Conservation (phyloP, 306 rosid genomes). For the Cucumis sativus region Cucumber_9930_V3 NC_026657.2:33370001-33370500, state of each 20-base stretch:
- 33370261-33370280: background rate
- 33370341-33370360: background rate
- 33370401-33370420: background rate
- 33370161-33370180: too few relatives aligned
- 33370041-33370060: too few relatives aligned
- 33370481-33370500: background rate
- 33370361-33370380: too few relatives aligned
- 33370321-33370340: background rate
- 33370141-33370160: too few relatives aligned
- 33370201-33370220: background rate
- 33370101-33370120: too few relatives aligned
- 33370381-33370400: too few relatives aligned
- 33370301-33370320: background rate
- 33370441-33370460: background rate
- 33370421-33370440: background rate
- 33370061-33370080: too few relatives aligned
- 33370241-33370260: background rate
- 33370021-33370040: too few relatives aligned
- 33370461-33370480: background rate
- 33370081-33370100: too few relatives aligned
- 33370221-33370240: background rate
- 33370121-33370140: too few relatives aligned
- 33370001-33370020: too few relatives aligned
- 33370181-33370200: background rate
- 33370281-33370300: background rate